phyloP scores from a whole-genome alignment of 129 eudicot species.

The Helianthus tuberosus region DNA sequence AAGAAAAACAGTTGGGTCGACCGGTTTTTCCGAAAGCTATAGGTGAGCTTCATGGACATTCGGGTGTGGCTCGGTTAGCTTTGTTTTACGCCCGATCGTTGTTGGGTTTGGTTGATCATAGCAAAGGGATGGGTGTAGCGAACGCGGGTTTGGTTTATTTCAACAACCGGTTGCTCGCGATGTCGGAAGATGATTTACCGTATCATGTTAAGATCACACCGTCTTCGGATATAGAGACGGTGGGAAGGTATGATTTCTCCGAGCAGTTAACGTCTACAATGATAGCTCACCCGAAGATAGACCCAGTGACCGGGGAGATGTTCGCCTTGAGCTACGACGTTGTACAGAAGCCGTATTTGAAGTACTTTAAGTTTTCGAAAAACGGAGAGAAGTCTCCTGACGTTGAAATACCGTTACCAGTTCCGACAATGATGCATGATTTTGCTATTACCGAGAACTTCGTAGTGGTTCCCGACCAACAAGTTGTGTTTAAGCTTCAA shows the following conservation, averaged over 20 bases:
- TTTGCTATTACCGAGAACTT: slow-evolving; percentile 58
- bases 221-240: slow-evolving; percentile 45
- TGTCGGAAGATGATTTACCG: slow-evolving; percentile 69
- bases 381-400: slow-evolving; percentile 47
- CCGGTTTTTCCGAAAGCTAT: slow-evolving; percentile 67
- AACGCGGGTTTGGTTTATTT: slow-evolving; percentile 62
- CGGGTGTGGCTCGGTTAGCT: slow-evolving; percentile 51
- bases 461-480: slow-evolving; percentile 63
- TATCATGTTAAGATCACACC: slow-evolving; percentile 46
- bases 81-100: slow-evolving; percentile 55
- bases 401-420: slow-evolving; percentile 45
- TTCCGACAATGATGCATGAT: slow-evolving; percentile 71
- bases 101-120: slow-evolving; percentile 51
- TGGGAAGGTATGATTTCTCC: slow-evolving; percentile 47
- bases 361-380: slow-evolving; percentile 47
- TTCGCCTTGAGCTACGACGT: slow-evolving; percentile 58
- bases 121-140: slow-evolving; percentile 57
- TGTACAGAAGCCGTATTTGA: slow-evolving; percentile 50
- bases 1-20: slow-evolving; percentile 44
- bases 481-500: slow-evolving; percentile 53
- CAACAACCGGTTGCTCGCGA: slow-evolving; percentile 54
- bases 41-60: slow-evolving; percentile 62
- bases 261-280: slow-evolving; percentile 46
- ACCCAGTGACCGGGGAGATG: slow-evolving; percentile 52
- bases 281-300: slow-evolving; percentile 66